Conservation (phyloP, 305 asterid species). For the Fraxinus sp. region DNA sequence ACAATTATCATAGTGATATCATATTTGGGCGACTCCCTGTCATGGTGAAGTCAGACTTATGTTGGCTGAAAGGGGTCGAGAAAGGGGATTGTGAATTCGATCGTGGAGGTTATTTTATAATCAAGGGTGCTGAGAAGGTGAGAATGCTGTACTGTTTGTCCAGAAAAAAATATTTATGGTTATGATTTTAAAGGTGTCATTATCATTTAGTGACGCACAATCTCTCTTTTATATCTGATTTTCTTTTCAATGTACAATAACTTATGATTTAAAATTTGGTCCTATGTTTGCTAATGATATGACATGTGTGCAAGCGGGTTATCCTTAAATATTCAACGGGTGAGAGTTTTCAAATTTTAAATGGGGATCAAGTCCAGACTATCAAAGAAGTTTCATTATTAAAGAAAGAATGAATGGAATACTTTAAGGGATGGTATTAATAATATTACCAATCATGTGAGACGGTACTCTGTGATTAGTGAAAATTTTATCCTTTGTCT, state of each 20-base stretch:
- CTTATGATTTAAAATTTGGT: not conserved
- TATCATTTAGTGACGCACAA: not conserved
- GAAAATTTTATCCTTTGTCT: not conserved
- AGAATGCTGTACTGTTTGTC: constrained; percentile 17
- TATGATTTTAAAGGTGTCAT: not conserved
- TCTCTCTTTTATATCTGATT: not conserved
- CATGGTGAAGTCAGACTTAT: constrained; percentile 82
- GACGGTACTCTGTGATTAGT: not conserved
- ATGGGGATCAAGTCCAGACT: not conserved
- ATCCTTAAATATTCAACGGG: not conserved
- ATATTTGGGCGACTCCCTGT: constrained; percentile 82
- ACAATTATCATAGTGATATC: constrained; percentile 37
- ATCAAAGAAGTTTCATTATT: not conserved
- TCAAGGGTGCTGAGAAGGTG: constrained; percentile 99
- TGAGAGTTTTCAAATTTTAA: not conserved
- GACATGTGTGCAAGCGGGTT: not conserved
- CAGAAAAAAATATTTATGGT: constrained; percentile 1
- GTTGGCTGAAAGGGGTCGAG: constrained; percentile 56
- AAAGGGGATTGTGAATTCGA: constrained; percentile 79
- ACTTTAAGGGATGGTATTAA: not conserved
- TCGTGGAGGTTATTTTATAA: constrained; percentile 83
- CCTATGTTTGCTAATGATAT: not conserved
- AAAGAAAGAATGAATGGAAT: not conserved
- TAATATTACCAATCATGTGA: not conserved
- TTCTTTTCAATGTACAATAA: not conserved